Conservation (phyloP, 2,329 filamentous ascomycete genomes). For the Helminthosporium solani region DNA sequence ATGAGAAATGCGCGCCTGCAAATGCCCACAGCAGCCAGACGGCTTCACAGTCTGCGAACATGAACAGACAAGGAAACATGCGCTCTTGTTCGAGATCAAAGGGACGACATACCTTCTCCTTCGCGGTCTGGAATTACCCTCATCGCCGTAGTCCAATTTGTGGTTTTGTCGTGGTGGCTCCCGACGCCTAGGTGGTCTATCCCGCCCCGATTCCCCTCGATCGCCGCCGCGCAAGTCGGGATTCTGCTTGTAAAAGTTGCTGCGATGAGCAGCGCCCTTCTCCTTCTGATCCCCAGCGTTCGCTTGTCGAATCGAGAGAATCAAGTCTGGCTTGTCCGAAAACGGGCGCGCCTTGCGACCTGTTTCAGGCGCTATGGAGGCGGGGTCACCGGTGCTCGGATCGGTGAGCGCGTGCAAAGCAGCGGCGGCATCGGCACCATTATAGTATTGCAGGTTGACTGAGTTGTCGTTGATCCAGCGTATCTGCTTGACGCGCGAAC, state of each 20-base stretch:
- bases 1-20: neutral
- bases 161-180: conserved; percentile 25
- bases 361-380: conserved; percentile 55
- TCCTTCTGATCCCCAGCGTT: conserved; percentile 77
- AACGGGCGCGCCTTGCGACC: conserved; percentile 69
- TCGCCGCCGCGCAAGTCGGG: conserved; percentile 75
- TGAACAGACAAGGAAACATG: no score
- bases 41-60: no score
- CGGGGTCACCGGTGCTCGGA: conserved; percentile 45
- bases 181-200: conserved; percentile 58
- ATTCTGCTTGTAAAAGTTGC: conserved; percentile 88
- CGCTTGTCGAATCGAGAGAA: conserved; percentile 72
- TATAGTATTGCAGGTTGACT: conserved; percentile 78
- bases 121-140: conserved; percentile 17
- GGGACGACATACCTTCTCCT: conserved; percentile 22
- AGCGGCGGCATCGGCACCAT: conserved; percentile 53
- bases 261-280: conserved; percentile 73
- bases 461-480: conserved; percentile 97
- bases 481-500: conserved; percentile 57
- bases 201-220: conserved; percentile 22
- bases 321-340: conserved; percentile 65
- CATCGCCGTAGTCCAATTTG: conserved; percentile 31
- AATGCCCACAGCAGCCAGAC: no score
- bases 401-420: conserved; percentile 57
- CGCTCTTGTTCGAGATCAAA: neutral